Percentiles rank a stretch among this genome's conserved stretches.
phyloP scores from a whole-genome alignment of 1,284 basidiomycete genomes.

The Porodaedalea pini region DNA sequence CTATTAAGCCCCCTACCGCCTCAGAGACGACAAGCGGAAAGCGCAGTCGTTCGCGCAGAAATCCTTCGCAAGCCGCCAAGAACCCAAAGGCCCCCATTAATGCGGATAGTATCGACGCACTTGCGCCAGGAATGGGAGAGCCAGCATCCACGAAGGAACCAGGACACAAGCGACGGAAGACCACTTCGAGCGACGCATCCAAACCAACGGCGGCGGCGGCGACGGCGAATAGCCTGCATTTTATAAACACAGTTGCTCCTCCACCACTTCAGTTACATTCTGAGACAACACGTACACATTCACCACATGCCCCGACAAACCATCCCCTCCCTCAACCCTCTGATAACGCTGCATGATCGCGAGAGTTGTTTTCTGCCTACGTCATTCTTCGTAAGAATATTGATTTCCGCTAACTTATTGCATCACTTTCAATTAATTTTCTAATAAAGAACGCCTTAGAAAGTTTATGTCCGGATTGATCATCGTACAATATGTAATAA shows the following conservation, averaged over 20 bases:
- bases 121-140: slow-evolving; percentile 29
- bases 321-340: not conserved
- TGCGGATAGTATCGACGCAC: slow-evolving; percentile 24
- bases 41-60: slow-evolving; percentile 30
- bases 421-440: not conserved
- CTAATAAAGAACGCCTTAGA: not conserved
- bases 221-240: not conserved
- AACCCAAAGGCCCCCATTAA: not conserved
- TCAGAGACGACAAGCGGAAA: slow-evolving; percentile 28
- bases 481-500: slow-evolving; percentile 21
- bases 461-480: not conserved
- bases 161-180: not conserved
- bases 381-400: not conserved
- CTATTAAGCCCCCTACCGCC: slow-evolving; percentile 38
- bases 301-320: not conserved
- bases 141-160: not conserved
- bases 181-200: not conserved
- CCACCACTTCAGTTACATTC: not conserved
- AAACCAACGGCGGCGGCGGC: not conserved
- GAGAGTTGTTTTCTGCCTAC: not conserved
- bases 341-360: not conserved
- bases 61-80: not conserved
- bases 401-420: not conserved
- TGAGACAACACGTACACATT: not conserved
- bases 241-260: slow-evolving; percentile 11